Conservation (phyloP, 2,329 filamentous ascomycete genomes). For the Cephalotrichum gorgonifer region DNA sequence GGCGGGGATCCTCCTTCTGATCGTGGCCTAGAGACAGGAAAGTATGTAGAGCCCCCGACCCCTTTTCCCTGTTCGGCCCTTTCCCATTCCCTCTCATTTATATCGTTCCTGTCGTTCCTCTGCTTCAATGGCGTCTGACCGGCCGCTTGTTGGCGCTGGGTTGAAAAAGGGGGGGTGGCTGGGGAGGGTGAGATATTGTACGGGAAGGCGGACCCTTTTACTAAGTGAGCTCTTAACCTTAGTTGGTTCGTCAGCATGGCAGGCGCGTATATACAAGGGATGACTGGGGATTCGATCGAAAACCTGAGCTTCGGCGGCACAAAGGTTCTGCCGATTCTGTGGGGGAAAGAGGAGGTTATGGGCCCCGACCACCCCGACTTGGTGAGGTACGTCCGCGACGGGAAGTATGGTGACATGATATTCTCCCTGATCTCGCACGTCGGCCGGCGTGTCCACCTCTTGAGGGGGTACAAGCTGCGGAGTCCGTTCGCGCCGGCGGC, state of each 20-base stretch:
- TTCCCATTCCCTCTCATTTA: not conserved
- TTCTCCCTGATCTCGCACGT: slow-evolving; percentile 36
- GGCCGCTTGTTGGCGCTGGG: too few species aligned
- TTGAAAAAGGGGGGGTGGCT: too few species aligned
- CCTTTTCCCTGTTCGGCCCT: not conserved
- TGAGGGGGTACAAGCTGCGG: slow-evolving; percentile 38
- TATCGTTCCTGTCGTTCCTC: too few species aligned
- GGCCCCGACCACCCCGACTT: slow-evolving; percentile 14
- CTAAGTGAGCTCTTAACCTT: not conserved
- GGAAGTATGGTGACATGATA: slow-evolving; percentile 33
- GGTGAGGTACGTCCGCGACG: slow-evolving; percentile 34
- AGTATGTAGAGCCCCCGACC: slow-evolving; percentile 23
- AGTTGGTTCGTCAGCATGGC: slow-evolving; percentile 51
- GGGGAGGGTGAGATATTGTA: too few species aligned
- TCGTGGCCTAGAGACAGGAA: slow-evolving; percentile 36
- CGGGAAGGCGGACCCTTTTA: not conserved
- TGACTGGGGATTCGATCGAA: slow-evolving; percentile 33
- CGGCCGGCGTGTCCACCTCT: slow-evolving; percentile 38
- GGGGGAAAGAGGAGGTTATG: slow-evolving; percentile 36
- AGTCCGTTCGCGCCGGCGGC: slow-evolving; percentile 40
- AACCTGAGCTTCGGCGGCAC: slow-evolving; percentile 33
- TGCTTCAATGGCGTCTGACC: too few species aligned
- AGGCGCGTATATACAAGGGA: slow-evolving; percentile 45
- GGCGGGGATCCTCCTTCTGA: slow-evolving; percentile 12
- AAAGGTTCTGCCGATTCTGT: slow-evolving; percentile 34